Base-by-base conservation (phyloP, 257 asterid genomes). In the Striga asiatica region DNA sequence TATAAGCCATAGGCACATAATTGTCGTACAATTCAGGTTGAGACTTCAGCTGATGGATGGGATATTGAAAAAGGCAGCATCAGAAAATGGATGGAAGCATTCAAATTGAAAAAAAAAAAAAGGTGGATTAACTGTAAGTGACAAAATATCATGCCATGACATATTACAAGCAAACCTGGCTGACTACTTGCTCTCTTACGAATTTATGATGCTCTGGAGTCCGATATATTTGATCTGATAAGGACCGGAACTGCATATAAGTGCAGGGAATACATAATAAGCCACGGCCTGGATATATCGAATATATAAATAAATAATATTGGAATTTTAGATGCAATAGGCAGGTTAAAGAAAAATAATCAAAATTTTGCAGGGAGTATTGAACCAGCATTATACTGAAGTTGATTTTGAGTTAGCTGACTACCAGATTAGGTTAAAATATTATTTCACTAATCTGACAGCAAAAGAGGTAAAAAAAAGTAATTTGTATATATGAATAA, bases 221-320 rank as follows among this genome's bases (percentile, higher is more conserved):
- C 49, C 86, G 85, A 69, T 88, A 88, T 63, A 88, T 84, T 81
- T 88, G 97, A 78, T 88, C 97, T 14, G 97, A 88, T 69, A 88
- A 68, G n/a, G 96, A 79, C 10, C 93, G 94, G 8, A 87, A 87
- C 92, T 77, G 69, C 67, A 69, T 52, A 65, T n/a, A 29, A 45
- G 43, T 34, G 61, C 47, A 23, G 12, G n/a, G 0, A 25, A 57
- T 8, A 35, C 25, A n/a, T 21, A 7, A 8, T 50, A 50, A 41
- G 47, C 29, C n/a, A 52, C 1, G 23, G 32, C 35, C 9, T 1
- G 11, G 13, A 38, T 12, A 38, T n/a, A n/a, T n/a, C n/a, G n/a
- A n/a, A n/a, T n/a, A n/a, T n/a, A n/a, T n/a, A n/a, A n/a, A n/a
- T n/a, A n/a, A n/a, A n/a, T n/a, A n/a, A n/a, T n/a, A n/a, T n/a